Base-by-base conservation (phyloP, 1,139 yeast genomes). In the Geotrichum citri-aurantii region DNA sequence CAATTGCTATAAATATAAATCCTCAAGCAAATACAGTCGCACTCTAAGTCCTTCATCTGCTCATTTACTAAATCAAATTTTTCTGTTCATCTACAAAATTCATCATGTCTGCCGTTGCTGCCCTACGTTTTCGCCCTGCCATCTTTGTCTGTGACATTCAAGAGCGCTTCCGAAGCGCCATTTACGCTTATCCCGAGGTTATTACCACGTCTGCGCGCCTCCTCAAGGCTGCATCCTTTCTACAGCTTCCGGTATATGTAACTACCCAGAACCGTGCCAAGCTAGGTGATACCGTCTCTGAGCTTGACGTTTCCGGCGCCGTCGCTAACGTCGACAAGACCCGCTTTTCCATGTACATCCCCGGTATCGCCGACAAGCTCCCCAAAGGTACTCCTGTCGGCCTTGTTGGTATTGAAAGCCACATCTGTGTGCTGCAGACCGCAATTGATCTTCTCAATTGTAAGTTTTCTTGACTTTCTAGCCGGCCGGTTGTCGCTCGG, bases 401-500 rank as follows among this genome's bases (percentile, higher is more conserved):
- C 7, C 63, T 68, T 48, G 67, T 66, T 21, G 71, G 71, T 31
- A 65, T 68, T 56, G 71, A 68, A 56, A 55, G 67, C 12, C 71
- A 68, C 51, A 66, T 68, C 19, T 68, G 71, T 48, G 68, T 68
- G 17, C 58, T 66, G 56, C 71, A 68, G 59, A 68, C 71, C 10
- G 59, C 67, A 5, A 59, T 64, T 47, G 71, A 68, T 57, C 56
- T 68, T 50, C 55, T 67, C 17, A 55, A 55, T 51, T 60, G 61
- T 54, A 54, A 10, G 60, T 46, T 21, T n/a, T 11, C 12, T 14
- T 19, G 19, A 37, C 19, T n/a, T 33, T 31, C 33, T 33, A 23
- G 21, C 23, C 31, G 47, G 14, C 11, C 11, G 46, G 10, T 14
- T 11, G 37, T 11, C 2, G 19, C 11, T 29, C 7, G 49, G 37